Base-by-base conservation (phyloP, 495 filamentous ascomycete genomes). In the Tuber calosporum region DNA sequence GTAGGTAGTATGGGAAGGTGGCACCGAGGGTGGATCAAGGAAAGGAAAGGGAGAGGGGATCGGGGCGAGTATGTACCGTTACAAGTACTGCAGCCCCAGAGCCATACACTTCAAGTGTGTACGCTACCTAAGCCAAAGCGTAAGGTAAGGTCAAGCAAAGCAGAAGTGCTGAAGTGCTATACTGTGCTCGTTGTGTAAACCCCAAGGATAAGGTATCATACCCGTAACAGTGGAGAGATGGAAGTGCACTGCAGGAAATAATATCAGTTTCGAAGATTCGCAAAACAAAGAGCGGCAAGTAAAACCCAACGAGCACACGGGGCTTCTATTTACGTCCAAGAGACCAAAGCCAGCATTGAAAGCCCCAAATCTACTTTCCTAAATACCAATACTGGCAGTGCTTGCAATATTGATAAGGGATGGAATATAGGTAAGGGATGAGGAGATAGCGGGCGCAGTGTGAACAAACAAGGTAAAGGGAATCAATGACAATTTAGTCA, bases 1-100 rank as follows among this genome's bases (percentile, higher is more conserved):
- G 75, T 78, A 43, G 74, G 75, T 78, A 73, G 73, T 70, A 78
- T 69, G 26, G 76, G 76, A 78, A 78, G 76, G 76, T 78, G 75
- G 75, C 76, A 78, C 76, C 62, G 41, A 67, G 76, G 76, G 66
- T 48, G 68, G 72, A 70, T 45, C 9, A 58, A 77, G 69, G 70
- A 30, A 22, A 68, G 72, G 62, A 70, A 36, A 22, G 66, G 41
- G 41, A 68, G 75, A 40, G 69, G 62, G 75, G 75, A 77, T 76
- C 69, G 37, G 41, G 73, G 74, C 73, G 71, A 69, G 66, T 70
- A 62, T 34, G 26, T 58, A 30, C 48, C 48, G n/a, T 58, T 58
- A 58, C 39, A 40, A 40, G 39, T 40, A 40, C 48, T 2, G 48
- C 22, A n/a, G n/a, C n/a, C 48, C 48, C 48, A 58, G 48, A 58